A percentile compares a stretch with the other conserved stretches of the same genome.
Conservation (phyloP, 371 early-diverging fungal species). For the Mucor saturninus region DNA sequence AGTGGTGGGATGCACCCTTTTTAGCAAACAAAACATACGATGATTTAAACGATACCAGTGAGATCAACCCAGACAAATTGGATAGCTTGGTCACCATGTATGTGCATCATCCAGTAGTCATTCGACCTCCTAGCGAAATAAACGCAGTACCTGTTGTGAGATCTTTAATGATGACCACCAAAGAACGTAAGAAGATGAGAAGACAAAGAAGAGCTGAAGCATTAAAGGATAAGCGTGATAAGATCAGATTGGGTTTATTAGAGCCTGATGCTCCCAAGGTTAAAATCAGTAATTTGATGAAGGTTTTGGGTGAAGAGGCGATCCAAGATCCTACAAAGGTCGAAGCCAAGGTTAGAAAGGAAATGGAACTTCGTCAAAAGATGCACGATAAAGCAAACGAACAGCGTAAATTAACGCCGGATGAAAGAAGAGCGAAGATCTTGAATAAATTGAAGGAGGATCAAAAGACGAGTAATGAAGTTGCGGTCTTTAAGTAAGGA, state of each 20-base stretch:
- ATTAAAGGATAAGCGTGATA: conserved; percentile 93
- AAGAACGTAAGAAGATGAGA: conserved; percentile 91
- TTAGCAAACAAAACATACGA: conserved; percentile 75
- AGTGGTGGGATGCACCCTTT: conserved; percentile 97
- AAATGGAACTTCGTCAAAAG: conserved; percentile 82
- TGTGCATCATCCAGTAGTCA: conserved; percentile 93
- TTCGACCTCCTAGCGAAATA: conserved; percentile 80
- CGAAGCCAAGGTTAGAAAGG: conserved; percentile 87
- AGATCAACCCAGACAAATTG: conserved; percentile 41
- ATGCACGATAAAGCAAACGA: conserved; percentile 83
- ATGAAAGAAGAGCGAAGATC: conserved; percentile 82
- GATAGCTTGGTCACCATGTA: conserved; percentile 77
- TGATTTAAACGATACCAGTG: conserved; percentile 50
- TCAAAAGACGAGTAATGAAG: conserved; percentile 60
- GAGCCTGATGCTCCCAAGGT: conserved; percentile 94
- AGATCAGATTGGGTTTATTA: conserved; percentile 89
- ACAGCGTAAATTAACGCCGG: conserved; percentile 85
- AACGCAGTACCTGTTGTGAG: conserved; percentile 61
- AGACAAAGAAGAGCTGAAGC: conserved; percentile 86
- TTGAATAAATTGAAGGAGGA: conserved; percentile 76
- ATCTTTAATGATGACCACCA: conserved; percentile 89
- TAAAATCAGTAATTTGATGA: conserved; percentile 92
- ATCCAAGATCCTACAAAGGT: conserved; percentile 93
- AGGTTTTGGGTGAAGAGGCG: conserved; percentile 88
- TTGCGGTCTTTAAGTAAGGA: conserved; percentile 83